These are phyloP conservation scores for Cryptococcus sp. DNA, from an alignment of 1,284 basidiomycete species.

Conservation along the genomic window DNA sequence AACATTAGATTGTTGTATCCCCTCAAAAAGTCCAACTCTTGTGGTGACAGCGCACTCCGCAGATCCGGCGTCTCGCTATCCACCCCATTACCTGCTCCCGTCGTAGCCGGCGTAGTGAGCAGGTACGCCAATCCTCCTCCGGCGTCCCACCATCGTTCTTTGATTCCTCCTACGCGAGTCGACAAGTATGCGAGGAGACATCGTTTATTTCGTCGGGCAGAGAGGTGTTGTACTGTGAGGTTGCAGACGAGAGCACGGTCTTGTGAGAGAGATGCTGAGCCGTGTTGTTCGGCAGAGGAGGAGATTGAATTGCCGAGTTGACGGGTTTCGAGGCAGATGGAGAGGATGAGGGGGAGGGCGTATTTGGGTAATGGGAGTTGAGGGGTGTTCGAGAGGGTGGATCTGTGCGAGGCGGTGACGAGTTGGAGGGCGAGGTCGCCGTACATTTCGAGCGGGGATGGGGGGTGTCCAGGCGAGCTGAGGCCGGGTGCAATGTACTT, in stretches of 20 bases:
- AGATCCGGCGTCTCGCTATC: slow-evolving; percentile 51
- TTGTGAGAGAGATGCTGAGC: slow-evolving; percentile 40
- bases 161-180: slow-evolving; percentile 73
- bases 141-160: slow-evolving; percentile 81
- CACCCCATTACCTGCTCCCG: background rate
- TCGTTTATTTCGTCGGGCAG: slow-evolving; percentile 84
- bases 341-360: slow-evolving; percentile 79
- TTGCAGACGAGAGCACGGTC: slow-evolving; percentile 56
- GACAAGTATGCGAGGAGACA: slow-evolving; percentile 87
- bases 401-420: slow-evolving; percentile 74
- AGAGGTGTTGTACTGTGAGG: slow-evolving; percentile 78
- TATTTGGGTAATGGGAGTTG: slow-evolving; percentile 69
- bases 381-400: slow-evolving; percentile 66
- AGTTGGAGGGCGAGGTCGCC: slow-evolving; percentile 82
- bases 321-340: slow-evolving; percentile 83
- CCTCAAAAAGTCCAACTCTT: slow-evolving; percentile 85
- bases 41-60: slow-evolving; percentile 71
- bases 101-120: slow-evolving; percentile 51
- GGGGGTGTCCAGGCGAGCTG: background rate
- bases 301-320: slow-evolving; percentile 58
- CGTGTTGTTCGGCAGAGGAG: slow-evolving; percentile 32
- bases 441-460: slow-evolving; percentile 45
- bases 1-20: slow-evolving; percentile 75
- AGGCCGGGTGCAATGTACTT: slow-evolving; percentile 1
- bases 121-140: slow-evolving; percentile 86